Percentiles rank a stretch among this genome's conserved stretches.
Conservation (phyloP, 2,329 filamentous ascomycete species). For the Aspergillus cejpii region DNA sequence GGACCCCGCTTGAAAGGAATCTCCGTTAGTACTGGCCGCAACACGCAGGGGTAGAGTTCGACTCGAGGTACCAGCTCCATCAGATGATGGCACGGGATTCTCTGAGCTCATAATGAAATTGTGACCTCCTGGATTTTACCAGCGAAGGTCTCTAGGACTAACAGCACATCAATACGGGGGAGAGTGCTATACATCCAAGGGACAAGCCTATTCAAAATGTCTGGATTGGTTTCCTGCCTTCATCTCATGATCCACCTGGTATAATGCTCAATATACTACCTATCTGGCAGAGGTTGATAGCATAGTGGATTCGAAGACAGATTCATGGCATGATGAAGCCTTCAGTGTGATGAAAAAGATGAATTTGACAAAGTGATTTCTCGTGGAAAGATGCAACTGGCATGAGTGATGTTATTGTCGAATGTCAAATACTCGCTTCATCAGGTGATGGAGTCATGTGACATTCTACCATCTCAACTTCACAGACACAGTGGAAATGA, state of each 20-base stretch:
- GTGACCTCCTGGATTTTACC: not conserved
- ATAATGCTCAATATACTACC: not conserved
- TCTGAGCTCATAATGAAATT: conserved; percentile 20
- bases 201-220: not conserved
- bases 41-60: conserved; percentile 5
- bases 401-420: not conserved
- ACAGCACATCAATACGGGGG: not conserved
- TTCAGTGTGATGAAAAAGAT: not conserved
- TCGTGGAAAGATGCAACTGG: not conserved
- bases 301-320: not conserved
- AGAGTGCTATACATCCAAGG: not conserved
- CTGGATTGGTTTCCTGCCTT: not conserved
- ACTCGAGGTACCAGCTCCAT: conserved; percentile 2
- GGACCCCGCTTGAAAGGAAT: not conserved
- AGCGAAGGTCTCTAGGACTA: not conserved
- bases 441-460: conserved; percentile 5
- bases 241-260: not conserved
- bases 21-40: not conserved
- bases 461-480: not conserved
- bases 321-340: not conserved
- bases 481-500: not conserved
- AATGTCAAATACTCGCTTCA: not conserved
- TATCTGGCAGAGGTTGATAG: not conserved
- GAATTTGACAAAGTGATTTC: not conserved
- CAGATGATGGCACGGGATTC: conserved; percentile 19